Conservation (phyloP, 352 stramenopile species). For the Pythium rhizo-oryzae region DNA sequence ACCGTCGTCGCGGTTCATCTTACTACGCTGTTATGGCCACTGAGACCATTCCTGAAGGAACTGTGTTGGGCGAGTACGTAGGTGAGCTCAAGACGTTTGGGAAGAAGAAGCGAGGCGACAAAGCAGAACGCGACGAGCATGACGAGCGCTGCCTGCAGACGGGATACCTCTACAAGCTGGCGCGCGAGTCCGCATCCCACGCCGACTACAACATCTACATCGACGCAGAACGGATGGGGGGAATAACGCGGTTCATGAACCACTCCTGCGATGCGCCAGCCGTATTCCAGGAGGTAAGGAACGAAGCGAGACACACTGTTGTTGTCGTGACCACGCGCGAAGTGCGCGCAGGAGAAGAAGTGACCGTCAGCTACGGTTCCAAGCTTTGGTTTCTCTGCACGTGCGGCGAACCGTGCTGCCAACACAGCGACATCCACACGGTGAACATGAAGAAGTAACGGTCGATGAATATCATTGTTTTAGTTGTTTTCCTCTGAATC, state of each 20-base stretch:
- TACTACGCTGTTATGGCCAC: neutral
- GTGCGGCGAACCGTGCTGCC: neutral
- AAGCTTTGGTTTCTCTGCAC: constrained; percentile 1
- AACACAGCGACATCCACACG: neutral
- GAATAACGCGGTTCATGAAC: constrained; percentile 3
- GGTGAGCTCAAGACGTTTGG: no score
- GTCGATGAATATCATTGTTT: neutral
- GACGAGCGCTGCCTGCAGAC: neutral
- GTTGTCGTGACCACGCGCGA: neutral
- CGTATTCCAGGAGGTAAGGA: neutral
- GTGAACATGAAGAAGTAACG: neutral
- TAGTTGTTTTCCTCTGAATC: neutral
- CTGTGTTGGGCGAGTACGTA: neutral
- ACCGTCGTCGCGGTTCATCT: neutral
- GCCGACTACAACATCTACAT: neutral
- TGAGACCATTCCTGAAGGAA: neutral
- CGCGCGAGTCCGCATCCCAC: neutral
- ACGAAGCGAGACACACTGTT: neutral
- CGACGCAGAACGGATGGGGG: neutral
- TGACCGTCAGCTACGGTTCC: neutral
- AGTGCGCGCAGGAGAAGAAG: neutral
- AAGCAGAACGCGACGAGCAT: neutral
- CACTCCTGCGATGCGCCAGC: neutral
- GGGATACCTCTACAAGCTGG: neutral
- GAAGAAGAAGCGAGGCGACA: no score